Percentiles rank a stretch among this genome's conserved stretches.
These are phyloP conservation scores for Echinosophora koreensis DNA, from an alignment of 306 rosid species.

Conservation along the genomic window DNA sequence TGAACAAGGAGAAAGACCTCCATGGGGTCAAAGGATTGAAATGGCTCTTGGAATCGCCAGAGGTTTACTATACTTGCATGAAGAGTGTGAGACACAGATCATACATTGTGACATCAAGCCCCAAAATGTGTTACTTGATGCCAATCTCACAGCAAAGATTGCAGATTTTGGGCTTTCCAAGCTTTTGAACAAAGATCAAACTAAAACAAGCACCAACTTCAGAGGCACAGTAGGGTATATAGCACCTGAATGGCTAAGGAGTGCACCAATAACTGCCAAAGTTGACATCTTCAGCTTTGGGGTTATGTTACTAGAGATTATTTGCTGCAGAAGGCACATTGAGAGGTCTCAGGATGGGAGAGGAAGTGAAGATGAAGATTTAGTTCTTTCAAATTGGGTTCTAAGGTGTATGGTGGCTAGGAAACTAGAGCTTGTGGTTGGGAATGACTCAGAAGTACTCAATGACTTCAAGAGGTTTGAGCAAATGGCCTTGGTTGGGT, in stretches of 20 bases:
- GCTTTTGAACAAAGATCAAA: slow-evolving; percentile 49
- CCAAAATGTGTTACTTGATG: slow-evolving; percentile 53
- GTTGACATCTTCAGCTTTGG: slow-evolving; percentile 54
- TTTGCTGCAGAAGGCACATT: slow-evolving; percentile 46
- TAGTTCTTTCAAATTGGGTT: slow-evolving; percentile 43
- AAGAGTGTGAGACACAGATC: slow-evolving; percentile 51
- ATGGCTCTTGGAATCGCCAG: slow-evolving; percentile 50
- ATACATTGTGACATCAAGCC: slow-evolving; percentile 59
- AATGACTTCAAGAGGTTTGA: slow-evolving; percentile 53
- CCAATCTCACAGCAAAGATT: slow-evolving; percentile 48
- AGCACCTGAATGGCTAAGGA: slow-evolving; percentile 54
- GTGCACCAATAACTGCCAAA: slow-evolving; percentile 50
- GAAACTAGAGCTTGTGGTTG: slow-evolving; percentile 43
- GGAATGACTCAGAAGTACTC: slow-evolving; percentile 46
- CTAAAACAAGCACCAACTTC: slow-evolving; percentile 48
- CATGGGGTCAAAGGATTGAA: slow-evolving; percentile 51
- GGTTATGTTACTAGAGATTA: slow-evolving; percentile 46
- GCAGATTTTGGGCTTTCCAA: slow-evolving; percentile 55
- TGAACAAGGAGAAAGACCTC: slow-evolving; percentile 40
- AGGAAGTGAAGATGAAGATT: slow-evolving; percentile 43
- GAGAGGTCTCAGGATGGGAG: slow-evolving; percentile 22
- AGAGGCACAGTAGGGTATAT: slow-evolving; percentile 55
- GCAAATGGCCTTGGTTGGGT: slow-evolving; percentile 52
- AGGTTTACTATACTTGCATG: slow-evolving; percentile 51
- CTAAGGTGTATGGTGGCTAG: slow-evolving; percentile 31